Base-by-base conservation (phyloP, 495 filamentous ascomycete species). In the Podospora pseudoanserina region DNA sequence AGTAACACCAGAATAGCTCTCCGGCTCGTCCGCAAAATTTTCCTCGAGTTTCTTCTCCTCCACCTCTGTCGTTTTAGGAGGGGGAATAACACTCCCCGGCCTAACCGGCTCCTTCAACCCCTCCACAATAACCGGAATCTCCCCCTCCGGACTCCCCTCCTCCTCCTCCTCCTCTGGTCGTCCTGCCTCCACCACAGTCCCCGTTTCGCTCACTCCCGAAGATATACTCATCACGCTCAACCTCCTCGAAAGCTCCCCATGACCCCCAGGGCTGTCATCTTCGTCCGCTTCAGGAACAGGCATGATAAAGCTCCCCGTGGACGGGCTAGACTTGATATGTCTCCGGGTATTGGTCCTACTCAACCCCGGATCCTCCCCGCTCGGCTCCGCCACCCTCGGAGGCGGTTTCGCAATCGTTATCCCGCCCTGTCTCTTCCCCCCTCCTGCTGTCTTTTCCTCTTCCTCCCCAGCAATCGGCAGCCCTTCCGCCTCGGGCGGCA, bases 401-500 rank as follows among this genome's bases (percentile, higher is more conserved):
- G 68, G 83, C 72, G 81, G 86, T 72, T 78, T 86, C 74, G 73
- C 81, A 76, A 79, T 79, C 7, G 70, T 75, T 68, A 71, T 83
- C n/a, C n/a, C 23, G 18, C n/a, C 55, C n/a, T 58, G 55, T 13
- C n/a, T 58, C 55, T 58, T 58, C 23, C n/a, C 55, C 23, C n/a
- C 70, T 70, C 23, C 23, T 23, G 23, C 23, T 23, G 23, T 23
- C 23, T 72, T 53, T 70, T 64, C 4, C 58, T 65, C 55, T 54
- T 19, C 19, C 15, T 74, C 75, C 34, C 72, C 74, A 59, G 30
- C 3, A 32, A 32, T 70, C 71, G 20, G 53, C 1, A 91, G 73
- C 15, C 93, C 94, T 75, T 98, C 95, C 3, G 96, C 96, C 75
- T 98, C 94, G 15, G 90, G 86, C 2, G 95, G 94, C 63, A 99